Base-by-base conservation (phyloP, 129 eudicot genomes). In the Sambucus nigra region DNA sequence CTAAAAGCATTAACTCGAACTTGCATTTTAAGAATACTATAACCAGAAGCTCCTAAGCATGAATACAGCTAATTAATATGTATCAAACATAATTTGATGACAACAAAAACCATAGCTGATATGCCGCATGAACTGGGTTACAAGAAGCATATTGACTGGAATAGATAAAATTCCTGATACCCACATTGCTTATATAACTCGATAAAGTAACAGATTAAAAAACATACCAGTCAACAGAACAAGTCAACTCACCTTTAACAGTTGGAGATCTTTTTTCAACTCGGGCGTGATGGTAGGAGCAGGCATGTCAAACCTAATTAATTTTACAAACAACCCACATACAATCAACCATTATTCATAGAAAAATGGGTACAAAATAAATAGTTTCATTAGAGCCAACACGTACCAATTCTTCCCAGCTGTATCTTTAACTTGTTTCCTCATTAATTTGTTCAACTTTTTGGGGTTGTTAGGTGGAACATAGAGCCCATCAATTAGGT, bases 251-350 rank as follows among this genome's bases (percentile, higher is more conserved):
- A 89, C 98, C 95, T 92, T 86, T 26, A 92, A 62, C 55, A 92
- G 74, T 69, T 79, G 69, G 61, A 92, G 80, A 70, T 92, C 99
- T 48, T 79, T 83, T 48, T 92, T 76, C 59, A 92, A 75, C 73
- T 92, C 94, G 2, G 99, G 91, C 2, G 96, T 92, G 28, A 92
- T 66, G 19, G 80, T 73, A 55, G 88, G 84, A 9, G 99, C 99
- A 38, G 94, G 91, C 96, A 92, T 92, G 59, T 86, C 94, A 75
- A 86, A 82, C 99, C 99, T 91, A 55, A 42, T 33, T n/a, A 18
- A 67, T 53, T 44, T 55, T 64, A 67, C 65, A 58, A 71, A 63
- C 51, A 69, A 18, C 19, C n/a, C 47, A 25, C 48, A 49, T 7
- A 18, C 47, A 67, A 47, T 21, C 23, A 47, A 15, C 35, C 55